Conservation (phyloP, 1,139 yeast species). For the Pichia sp. region DNA sequence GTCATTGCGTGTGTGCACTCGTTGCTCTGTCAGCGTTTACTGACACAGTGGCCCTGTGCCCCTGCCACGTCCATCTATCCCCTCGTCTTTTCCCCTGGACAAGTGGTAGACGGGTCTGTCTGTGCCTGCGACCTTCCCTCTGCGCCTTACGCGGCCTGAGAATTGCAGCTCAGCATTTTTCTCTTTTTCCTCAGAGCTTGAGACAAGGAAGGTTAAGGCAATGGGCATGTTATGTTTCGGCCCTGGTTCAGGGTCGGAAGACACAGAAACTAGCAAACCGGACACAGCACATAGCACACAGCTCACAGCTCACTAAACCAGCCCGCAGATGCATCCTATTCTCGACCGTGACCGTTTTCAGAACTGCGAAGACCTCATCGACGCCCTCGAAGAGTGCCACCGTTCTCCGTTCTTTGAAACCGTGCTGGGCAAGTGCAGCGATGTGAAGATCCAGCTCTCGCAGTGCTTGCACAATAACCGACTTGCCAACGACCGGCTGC, state of each 20-base stretch:
- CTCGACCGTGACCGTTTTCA: constrained; percentile 29
- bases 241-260: no score
- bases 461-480: constrained; percentile 79
- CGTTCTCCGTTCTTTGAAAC: constrained; percentile 63
- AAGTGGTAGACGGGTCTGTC: no score
- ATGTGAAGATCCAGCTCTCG: constrained; percentile 72
- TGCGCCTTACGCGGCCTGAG: neutral
- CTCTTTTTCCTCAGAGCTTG: neutral
- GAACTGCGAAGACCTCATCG: constrained; percentile 73
- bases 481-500: constrained; percentile 58
- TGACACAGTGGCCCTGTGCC: no score
- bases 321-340: constrained; percentile 31
- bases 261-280: neutral
- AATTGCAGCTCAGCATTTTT: neutral
- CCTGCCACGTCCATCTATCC: neutral
- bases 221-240: no score
- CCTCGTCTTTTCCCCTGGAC: no score
- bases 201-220: no score
- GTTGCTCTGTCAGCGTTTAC: neutral
- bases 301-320: no score
- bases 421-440: constrained; percentile 83
- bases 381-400: constrained; percentile 89
- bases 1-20: neutral
- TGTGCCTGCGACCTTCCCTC: neutral
- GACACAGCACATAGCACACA: neutral